Base-by-base conservation (phyloP, 768 basidiomycete genomes). In the Xerocomus potaroensis region DNA sequence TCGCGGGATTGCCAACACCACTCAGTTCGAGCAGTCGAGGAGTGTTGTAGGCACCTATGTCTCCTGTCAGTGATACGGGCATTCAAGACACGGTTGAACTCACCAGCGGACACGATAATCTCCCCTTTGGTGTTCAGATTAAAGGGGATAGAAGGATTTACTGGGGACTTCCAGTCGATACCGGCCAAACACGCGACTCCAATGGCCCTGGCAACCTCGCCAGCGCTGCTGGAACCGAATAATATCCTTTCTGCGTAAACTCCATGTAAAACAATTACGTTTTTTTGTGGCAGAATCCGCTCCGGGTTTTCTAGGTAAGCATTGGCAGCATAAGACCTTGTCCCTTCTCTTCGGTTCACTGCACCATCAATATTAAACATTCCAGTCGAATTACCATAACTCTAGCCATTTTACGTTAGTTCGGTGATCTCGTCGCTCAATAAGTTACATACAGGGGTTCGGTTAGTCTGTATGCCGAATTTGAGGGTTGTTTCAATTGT, bases 11-110 rank as follows among this genome's bases (percentile, higher is more conserved):
- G 9, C 56, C 56, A n/a, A 57, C 38, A 8, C 56, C 56, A 30
- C 56, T 58, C 1, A 58, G 45, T 11, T 57, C 56, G 31, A 57
- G 56, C 3, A 57, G 47, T 16, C 52, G 47, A 43, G 56, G 56
- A 2, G 56, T 57, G 8, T 55, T 58, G 11, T 50, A 50, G 5
- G 47, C 7, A 21, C 56, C 56, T 57, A 15, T 36, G 5, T 26
- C 9, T 6, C 8, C 14, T 5, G 23, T 38, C 36, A 38, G 14
- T 8, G 8, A n/a, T 15, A 23, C 3, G 15, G 2, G 8, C 21
- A 23, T 24, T n/a, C 15, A 8, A 19, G 14, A 38, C 15, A n/a
- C 8, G 3, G n/a, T 15, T 22, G 12, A 8, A 38, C 36, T 24
- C 22, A 38, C 36, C 36, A 24, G 23, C 23, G 12, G 36, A 38